These are phyloP conservation scores for Aspergillus phoenicis DNA, from an alignment of 2,329 filamentous ascomycete genomes.

Conservation along the genomic window DNA sequence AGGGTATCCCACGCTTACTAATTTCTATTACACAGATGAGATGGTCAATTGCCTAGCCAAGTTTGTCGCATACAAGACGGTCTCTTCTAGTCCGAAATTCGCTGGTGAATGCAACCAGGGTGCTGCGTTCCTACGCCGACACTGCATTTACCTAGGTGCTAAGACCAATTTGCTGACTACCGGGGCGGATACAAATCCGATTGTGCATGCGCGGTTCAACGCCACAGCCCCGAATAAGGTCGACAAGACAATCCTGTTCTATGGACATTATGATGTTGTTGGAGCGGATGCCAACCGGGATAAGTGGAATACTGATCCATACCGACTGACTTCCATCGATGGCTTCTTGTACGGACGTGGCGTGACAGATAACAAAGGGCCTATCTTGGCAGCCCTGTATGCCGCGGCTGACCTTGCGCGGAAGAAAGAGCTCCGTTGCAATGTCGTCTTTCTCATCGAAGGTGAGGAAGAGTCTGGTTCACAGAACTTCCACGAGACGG, in stretches of 20 bases:
- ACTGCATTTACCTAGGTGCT: conserved; percentile 91
- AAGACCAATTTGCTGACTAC: conserved; percentile 88
- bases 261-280: conserved; percentile 97
- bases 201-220: conserved; percentile 88
- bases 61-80: conserved; percentile 88
- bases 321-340: conserved; percentile 83
- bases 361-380: conserved; percentile 97
- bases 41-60: conserved; percentile 73
- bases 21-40: conserved; percentile 49
- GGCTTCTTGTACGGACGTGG: conserved; percentile 94
- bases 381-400: conserved; percentile 89
- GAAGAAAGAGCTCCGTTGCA: conserved; percentile 78
- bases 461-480: conserved; percentile 96
- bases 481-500: conserved; percentile 81
- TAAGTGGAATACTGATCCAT: conserved; percentile 87
- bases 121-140: conserved; percentile 82
- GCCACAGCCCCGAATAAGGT: conserved; percentile 67
- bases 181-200: conserved; percentile 76
- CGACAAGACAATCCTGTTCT: conserved; percentile 89
- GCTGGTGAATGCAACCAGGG: conserved; percentile 90
- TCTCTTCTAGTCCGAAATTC: conserved; percentile 83
- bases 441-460: conserved; percentile 92
- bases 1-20: conserved; percentile 8
- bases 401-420: conserved; percentile 87
- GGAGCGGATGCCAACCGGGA: conserved; percentile 78